Evolutionary conservation across 805 yeast genomes (phyloP), one percentile per base, ranked within the genome.

Genomic region (Candida caryicola): DNA sequence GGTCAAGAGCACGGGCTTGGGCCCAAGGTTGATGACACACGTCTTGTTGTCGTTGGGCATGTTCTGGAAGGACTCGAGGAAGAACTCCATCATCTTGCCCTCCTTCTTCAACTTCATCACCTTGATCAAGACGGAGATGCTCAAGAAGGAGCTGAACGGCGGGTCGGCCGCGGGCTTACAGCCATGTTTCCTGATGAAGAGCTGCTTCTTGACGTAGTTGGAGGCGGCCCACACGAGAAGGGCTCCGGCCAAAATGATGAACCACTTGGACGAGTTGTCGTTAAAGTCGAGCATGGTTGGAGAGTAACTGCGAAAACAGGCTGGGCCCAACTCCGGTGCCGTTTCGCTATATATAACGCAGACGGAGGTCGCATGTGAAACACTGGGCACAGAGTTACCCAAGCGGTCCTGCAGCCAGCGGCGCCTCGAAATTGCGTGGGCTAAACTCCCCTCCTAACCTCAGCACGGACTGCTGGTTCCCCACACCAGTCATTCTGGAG

Each of bases 51-150:
- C 29, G 5, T 14, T 31, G 5, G 8, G 17, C 27, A 15, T 31
- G 21, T 27, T 17, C 26, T 19, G 28, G 32, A 52, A 48, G 8
- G 23, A 13, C n/a, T 34, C 38, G 14, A 21, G 33, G 25, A 40
- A 42, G 31, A 41, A 52, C 33, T 59, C 63, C 12, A 52, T 52
- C 37, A 61, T 40, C 15, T 34, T 41, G n/a, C 67, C 66, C 14
- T 45, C 42, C 5, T 31, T 29, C 44, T 58, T 53, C 25, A 45
- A 49, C 17, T 44, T 43, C 34, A 57, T 39, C 25, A 51, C 17
- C 2, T 27, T 16, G 2, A 42, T 12, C 29, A 57, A 31, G n/a
- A 21, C 7, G 7, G 9, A 7, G 25, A 21, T 7, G 10, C 25
- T 10, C 25, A 21, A 7, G 21, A 46, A 37, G 18, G 28, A 40